Base-by-base conservation (phyloP, 768 basidiomycete species). In the Tricholoma hemisulphureum region DNA sequence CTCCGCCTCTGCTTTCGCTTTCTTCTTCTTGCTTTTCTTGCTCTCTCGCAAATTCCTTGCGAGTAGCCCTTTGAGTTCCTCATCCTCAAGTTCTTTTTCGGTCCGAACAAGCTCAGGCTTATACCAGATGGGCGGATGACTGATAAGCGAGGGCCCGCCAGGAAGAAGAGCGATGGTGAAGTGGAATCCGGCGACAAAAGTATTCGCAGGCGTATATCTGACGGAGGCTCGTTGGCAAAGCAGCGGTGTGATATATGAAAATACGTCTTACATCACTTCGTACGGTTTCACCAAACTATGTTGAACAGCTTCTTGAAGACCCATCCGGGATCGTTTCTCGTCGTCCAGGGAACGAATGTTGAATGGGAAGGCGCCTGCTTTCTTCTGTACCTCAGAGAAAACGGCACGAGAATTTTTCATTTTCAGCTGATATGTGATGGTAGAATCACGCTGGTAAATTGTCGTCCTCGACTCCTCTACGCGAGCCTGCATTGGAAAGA, bases 281-380 rank as follows among this genome's bases (percentile, higher is more conserved):
- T 95, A 98, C 45, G 94, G 92, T 74, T 93, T 93, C 61, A 98
- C 86, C 46, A 98, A 82, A 67, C 85, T 86, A 71, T 99, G 97
- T 71, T 95, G 89, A 34, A 95, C 93, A 49, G 96, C 95, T 77
- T 98, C 97, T 70, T 91, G 89, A 31, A 98, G 82, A 63, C 96
- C 97, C 82, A 98, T 88, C 34, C 96, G 87, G 24, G 93, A 89
- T 53, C 93, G 85, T 76, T 95, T 95, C 82, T 98, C 96, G 68
- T 98, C 96, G 62, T 96, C 96, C 57, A 98, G 82, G 46, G 82
- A 81, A 60, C 97, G 92, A 61, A 99, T 83, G 66, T 95, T 98
- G 82, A 99, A 98, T 31, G 97, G 96, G 86, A 99, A 98, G 4
- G 93, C 83, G 23, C 96, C 96, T 39, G 97, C 93, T 75, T 98